Conservation (phyloP, 1,139 yeast genomes). For the Yamadazyma songkhlaensis region DNA sequence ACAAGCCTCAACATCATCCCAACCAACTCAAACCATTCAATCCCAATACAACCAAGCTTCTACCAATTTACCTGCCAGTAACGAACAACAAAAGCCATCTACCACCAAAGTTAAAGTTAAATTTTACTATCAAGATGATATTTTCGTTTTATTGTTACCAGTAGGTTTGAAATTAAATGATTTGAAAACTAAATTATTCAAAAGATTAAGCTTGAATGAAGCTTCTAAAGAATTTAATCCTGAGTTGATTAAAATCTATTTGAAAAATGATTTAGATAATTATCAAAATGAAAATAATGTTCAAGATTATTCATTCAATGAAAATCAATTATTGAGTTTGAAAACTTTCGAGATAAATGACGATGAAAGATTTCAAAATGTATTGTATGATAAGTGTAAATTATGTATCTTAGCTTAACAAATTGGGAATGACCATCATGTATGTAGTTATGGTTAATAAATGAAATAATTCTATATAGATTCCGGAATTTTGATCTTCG, state of each 20-base stretch:
- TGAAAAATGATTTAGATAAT: constrained; percentile 44
- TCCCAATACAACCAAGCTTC: constrained; percentile 1
- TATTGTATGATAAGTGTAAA: constrained; percentile 46
- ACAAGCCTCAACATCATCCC: constrained; percentile 1
- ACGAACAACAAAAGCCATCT: constrained; percentile 8
- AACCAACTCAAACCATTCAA: background rate
- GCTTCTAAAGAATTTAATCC: constrained; percentile 8
- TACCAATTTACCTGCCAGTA: background rate
- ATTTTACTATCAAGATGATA: constrained; percentile 85
- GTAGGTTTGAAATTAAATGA: constrained; percentile 57
- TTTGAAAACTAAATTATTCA: constrained; percentile 60
- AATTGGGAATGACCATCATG: background rate
- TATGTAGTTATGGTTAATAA: too few species aligned
- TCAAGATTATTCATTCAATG: constrained; percentile 22
- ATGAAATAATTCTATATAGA: too few species aligned
- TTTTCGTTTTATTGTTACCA: constrained; percentile 81
- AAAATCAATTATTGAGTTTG: constrained; percentile 20
- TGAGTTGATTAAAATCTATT: constrained; percentile 27
- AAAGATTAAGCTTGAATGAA: constrained; percentile 45
- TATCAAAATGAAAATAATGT: constrained; percentile 32
- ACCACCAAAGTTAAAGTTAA: constrained; percentile 59
- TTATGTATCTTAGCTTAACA: constrained; percentile 31
- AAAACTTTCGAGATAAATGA: constrained; percentile 37
- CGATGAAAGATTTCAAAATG: constrained; percentile 41
- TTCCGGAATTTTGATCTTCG: too few species aligned